Evolutionary conservation across 148 eudicot species (phyloP), one percentile per base, ranked within the genome.

Genomic region (Dysphania ambrosioides): DNA sequence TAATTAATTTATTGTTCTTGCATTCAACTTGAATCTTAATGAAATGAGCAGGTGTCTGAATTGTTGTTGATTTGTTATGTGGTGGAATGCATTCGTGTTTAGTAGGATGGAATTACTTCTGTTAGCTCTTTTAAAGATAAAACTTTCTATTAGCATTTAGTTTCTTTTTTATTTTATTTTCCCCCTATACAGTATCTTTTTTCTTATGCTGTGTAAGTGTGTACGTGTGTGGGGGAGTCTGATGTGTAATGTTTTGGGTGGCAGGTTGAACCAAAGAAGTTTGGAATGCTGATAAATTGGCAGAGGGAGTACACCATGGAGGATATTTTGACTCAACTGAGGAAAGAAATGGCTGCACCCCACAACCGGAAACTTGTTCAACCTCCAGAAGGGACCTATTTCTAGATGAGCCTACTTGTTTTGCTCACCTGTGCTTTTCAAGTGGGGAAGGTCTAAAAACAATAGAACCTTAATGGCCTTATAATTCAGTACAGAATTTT

Each of bases 191-290:
- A n/a, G n/a, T n/a, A n/a, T 69, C 27, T 19, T 69, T 10, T 30
- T 26, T 61, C 36, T 31, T 5, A 16, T 61, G 66, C 36, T 16
- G 3, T 8, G 73, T 51, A 9, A 18, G 47, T 18, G 29, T 26
- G 31, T 58, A 10, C 29, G 19, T 58, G 12, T 26, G 29, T 34
- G 67, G 30, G 27, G 62, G 10, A 31, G 41, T 36, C 41, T 74
- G 18, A 53, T 34, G 71, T 16, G 41, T 53, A 6, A 32, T 62
- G 53, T 63, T 63, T 6, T 35, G 49, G 67, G 21, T 57, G 66
- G 72, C 82, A 87, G 90, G 86, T 87, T 74, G 88, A 87, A 26
- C 84, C 88, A 5, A 87, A 81, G 82, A 85, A 85, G 83, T 87
- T 87, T 29, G 86, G 88, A 2, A 82, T 87, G 86, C 79, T 87